Percentiles rank a stretch among this genome's conserved stretches.
Conservation (phyloP, 768 basidiomycete species). For the Mrakia gelida region DNA sequence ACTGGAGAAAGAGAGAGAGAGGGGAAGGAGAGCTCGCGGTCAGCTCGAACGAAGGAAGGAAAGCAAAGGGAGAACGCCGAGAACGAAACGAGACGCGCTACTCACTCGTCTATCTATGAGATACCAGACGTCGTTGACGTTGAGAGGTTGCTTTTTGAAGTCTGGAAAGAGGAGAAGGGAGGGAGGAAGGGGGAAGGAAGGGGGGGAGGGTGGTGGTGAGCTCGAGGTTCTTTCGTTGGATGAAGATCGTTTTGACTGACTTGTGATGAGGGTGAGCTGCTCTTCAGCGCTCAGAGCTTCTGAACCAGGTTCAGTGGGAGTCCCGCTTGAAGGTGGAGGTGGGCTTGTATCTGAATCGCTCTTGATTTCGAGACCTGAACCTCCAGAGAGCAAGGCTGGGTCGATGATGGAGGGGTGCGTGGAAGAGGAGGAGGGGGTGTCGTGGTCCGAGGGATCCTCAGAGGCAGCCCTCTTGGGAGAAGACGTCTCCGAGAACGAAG, state of each 20-base stretch:
- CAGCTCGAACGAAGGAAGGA: neutral
- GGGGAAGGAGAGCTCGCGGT: neutral
- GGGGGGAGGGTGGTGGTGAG: neutral
- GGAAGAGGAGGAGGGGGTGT: conserved; percentile 15
- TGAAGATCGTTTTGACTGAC: neutral
- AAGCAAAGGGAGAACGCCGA: no score
- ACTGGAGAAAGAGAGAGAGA: conserved; percentile 1
- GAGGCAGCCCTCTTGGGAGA: conserved; percentile 31
- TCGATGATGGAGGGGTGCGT: conserved; percentile 2
- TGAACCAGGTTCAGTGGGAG: neutral
- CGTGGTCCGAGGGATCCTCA: conserved; percentile 24
- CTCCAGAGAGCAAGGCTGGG: neutral
- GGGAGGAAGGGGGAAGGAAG: neutral
- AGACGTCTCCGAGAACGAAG: conserved; percentile 21
- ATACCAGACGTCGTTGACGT: conserved; percentile 23
- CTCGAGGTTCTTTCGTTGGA: neutral
- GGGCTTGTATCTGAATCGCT: neutral
- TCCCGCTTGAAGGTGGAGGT: neutral
- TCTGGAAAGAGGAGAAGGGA: neutral
- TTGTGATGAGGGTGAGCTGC: neutral
- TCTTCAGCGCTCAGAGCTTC: neutral
- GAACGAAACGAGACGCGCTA: neutral
- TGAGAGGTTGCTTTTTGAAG: conserved; percentile 31
- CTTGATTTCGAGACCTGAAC: neutral
- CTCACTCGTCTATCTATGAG: conserved; percentile 28